Base-by-base conservation (phyloP, 164 flowering plant species). In the Magnolia kwangsiensis region DNA sequence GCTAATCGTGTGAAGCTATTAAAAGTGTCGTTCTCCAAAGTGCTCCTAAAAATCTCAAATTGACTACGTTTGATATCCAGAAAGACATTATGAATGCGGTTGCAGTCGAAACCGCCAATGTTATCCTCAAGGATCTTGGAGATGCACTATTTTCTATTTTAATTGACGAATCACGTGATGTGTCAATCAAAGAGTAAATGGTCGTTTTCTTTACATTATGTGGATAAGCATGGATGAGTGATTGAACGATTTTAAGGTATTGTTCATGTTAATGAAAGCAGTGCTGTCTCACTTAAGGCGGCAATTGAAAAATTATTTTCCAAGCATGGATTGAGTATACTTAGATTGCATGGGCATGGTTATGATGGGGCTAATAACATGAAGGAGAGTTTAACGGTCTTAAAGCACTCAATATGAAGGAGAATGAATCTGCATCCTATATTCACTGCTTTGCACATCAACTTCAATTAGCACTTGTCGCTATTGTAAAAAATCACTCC, bases 331-430 rank as follows among this genome's bases (percentile, higher is more conserved):
- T 50, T 71, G 8, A 49, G 31, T 50, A 71, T 71, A 18, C 9
- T 4, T 5, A 71, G 23, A n/a, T 71, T 49, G 59, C 24, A 59
- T 1, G 73, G 61, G n/a, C 77, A 74, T 66, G 71, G 64, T 51
- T 51, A 65, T 74, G 61, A 65, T 37, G 71, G 77, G 10, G 70
- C 70, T 50, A 65, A 71, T 74, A 66, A 74, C 67, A 74, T 50
- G 71, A 19, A 19, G 37, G 63, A 37, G 21, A 66, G 27, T 50
- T 65, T 18, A 65, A 50, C 49, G 63, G 67, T 8, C 72, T 73
- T 8, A 78, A 67, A 73, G 45, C 49, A 13, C 80, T 72, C 27
- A 73, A 31, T 67, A 14, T 67, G 68, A 78, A 78, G 6, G 73
- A 78, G 9, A 78, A 73, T 73, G 20, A 31, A 18, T 31, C 11